phyloP scores from a whole-genome alignment of 1,284 basidiomycete species.

The Apiotrichum gracile region DNA sequence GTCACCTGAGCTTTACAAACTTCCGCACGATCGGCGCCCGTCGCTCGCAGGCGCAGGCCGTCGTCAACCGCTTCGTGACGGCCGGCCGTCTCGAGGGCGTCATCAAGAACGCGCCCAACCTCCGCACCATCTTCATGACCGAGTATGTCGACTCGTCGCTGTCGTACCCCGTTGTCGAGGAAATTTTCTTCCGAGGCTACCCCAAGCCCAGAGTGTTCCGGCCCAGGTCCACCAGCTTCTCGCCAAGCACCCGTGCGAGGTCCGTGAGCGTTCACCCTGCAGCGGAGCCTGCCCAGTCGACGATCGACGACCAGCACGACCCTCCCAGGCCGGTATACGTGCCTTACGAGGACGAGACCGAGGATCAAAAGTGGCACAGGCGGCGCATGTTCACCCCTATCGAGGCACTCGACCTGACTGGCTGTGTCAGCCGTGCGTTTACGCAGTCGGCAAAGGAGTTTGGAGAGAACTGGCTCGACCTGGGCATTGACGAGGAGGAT shows the following conservation, averaged over 20 bases:
- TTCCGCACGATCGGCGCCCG: constrained; percentile 93
- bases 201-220: constrained; percentile 26
- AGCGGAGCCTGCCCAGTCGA: constrained; percentile 10
- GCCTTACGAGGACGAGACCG: constrained; percentile 49
- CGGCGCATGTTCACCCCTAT: constrained; percentile 54
- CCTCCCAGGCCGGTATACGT: constrained; percentile 37
- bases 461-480: constrained; percentile 61
- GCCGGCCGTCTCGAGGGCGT: constrained; percentile 74
- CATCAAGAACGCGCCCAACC: constrained; percentile 80
- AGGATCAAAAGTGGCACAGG: constrained; percentile 61
- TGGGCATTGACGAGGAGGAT: constrained; percentile 50
- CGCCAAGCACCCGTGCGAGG: constrained; percentile 19
- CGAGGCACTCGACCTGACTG: constrained; percentile 86
- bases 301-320: constrained; percentile 21
- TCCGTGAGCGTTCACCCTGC: constrained; percentile 11
- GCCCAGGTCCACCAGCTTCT: constrained; percentile 15
- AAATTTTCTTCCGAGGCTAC: constrained; percentile 73
- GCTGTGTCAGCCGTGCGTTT: constrained; percentile 86
- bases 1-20: constrained; percentile 81
- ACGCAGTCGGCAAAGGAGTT: constrained; percentile 77
- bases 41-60: constrained; percentile 81
- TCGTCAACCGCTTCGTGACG: constrained; percentile 86
- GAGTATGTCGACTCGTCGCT: constrained; percentile 94
- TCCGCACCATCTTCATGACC: constrained; percentile 78
- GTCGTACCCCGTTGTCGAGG: constrained; percentile 70